Evolutionary conservation across 768 basidiomycete genomes (phyloP).

Genomic region (Pholiota microspora): DNA sequence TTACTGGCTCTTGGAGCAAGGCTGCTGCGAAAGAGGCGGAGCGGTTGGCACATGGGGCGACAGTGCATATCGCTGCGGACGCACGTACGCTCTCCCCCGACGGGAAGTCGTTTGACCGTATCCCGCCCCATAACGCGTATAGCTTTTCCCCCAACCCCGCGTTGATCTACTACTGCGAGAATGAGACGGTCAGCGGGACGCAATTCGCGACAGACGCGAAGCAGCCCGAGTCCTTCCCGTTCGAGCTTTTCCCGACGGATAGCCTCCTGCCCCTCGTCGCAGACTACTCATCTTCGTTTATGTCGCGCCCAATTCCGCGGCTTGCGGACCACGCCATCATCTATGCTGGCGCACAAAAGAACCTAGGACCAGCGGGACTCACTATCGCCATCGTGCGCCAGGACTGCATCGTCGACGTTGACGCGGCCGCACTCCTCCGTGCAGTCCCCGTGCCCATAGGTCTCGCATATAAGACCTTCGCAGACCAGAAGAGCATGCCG

Average conservation of each 20-base stretch:
- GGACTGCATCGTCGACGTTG: slow-evolving; percentile 89
- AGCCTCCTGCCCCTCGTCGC: slow-evolving; percentile 80
- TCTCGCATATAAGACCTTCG: slow-evolving; percentile 80
- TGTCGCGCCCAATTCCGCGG: slow-evolving; percentile 88
- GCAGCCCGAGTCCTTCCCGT: slow-evolving; percentile 74
- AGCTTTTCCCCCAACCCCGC: slow-evolving; percentile 79
- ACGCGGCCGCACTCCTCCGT: slow-evolving; percentile 72
- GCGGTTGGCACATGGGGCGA: slow-evolving; percentile 55
- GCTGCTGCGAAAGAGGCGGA: slow-evolving; percentile 83
- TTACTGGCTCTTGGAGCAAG: slow-evolving; percentile 92
- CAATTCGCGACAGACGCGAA: slow-evolving; percentile 69
- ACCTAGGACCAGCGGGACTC: slow-evolving; percentile 91
- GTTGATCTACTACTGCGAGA: slow-evolving; percentile 97
- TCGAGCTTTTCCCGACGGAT: slow-evolving; percentile 59
- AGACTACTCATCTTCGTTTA: slow-evolving; percentile 96
- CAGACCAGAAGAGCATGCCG: slow-evolving; percentile 73
- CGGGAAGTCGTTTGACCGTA: slow-evolving; percentile 71
- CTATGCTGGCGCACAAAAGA: slow-evolving; percentile 98
- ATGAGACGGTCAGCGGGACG: slow-evolving; percentile 96
- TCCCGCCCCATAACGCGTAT: slow-evolving; percentile 76
- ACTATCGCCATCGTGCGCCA: slow-evolving; percentile 94
- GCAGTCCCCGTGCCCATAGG: slow-evolving; percentile 74
- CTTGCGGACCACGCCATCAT: slow-evolving; percentile 91
- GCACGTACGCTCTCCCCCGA: slow-evolving; percentile 58
- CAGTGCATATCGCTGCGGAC: slow-evolving; percentile 72